Evolutionary conservation across 2,329 filamentous ascomycete genomes (phyloP), one percentile per base, ranked within the genome.

Genomic region (Emmonsiellopsis sp.): DNA sequence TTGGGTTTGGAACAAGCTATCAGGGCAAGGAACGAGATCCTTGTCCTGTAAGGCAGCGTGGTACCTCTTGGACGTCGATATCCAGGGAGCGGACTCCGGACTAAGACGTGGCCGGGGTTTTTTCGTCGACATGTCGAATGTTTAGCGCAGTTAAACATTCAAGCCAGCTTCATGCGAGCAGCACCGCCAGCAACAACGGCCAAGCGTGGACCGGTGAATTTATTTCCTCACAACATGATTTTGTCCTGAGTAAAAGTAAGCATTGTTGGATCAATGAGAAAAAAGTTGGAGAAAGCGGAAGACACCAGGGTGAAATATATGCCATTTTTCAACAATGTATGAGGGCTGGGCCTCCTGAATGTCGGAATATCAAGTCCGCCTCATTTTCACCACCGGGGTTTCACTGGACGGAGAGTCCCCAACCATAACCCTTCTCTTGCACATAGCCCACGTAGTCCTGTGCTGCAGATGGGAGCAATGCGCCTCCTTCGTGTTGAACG

Each of bases 311-410:
- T 15, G 3, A 26, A 26, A 26, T 26, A 26, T 26, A 26, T 90
- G 58, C 90, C 85, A 0, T 93, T 93, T 59, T 83, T 94, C 0
- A 92, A 92, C 31, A 97, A 71, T 49, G 78, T 79, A 4, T 79
- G 81, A 0, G 78, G 71, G 1, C 81, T 77, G 32, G 79, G 80
- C 65, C 92, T 90, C 65, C 89, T 89, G 16, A 26, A 26, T 26
- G 20, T 26, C 20, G 20, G 20, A 26, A 26, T 26, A 26, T 26
- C 20, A 26, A 26, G 20, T 5, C 20, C 20, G 20, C 20, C 20
- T 26, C 88, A 88, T 65, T 96, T 95, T 10, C 84, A 82, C 93
- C 93, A 97, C 30, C 90, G 82, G 66, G 94, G 79, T 57, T 87
- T 85, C 87, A 16, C 92, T 84, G 0, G 92, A 88, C 0, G 83